Evolutionary conservation across 2,329 filamentous ascomycete genomes (phyloP).

Genomic region (Clonostachys sp.): DNA sequence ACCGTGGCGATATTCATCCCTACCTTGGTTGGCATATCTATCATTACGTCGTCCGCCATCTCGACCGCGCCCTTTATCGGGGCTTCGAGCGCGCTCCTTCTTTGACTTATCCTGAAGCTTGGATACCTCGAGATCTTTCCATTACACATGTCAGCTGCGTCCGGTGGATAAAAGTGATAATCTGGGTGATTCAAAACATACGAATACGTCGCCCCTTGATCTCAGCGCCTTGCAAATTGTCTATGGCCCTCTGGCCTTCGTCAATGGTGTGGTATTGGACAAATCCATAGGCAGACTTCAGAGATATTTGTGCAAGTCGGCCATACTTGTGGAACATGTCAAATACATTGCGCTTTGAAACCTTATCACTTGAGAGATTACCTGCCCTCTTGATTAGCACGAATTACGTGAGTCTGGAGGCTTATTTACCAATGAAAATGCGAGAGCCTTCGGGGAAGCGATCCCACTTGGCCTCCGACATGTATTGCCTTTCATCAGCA

Average conservation of each 20-base stretch:
- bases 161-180: too few relatives aligned
- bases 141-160: constrained; percentile 8
- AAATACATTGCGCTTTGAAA: constrained; percentile 91
- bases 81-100: constrained; percentile 56
- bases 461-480: constrained; percentile 76
- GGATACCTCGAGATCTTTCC: constrained; percentile 79
- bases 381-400: constrained; percentile 43
- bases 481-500: constrained; percentile 68
- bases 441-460: constrained; percentile 73
- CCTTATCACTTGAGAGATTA: constrained; percentile 88
- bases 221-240: constrained; percentile 72
- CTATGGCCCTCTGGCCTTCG: constrained; percentile 71
- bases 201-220: constrained; percentile 90
- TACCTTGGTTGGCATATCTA: constrained; percentile 40
- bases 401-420: constrained; percentile 16
- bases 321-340: constrained; percentile 85
- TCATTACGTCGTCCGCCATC: constrained; percentile 38
- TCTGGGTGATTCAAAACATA: constrained; percentile 43
- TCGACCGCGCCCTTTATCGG: constrained; percentile 46
- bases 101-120: constrained; percentile 75
- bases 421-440: constrained; percentile 68
- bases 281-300: constrained; percentile 96
- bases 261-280: constrained; percentile 82
- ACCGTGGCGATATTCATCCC: constrained; percentile 61
- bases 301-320: constrained; percentile 85